Evolutionary conservation across 1,284 basidiomycete species (phyloP).

Genomic region (Leccinum pachyderme): DNA sequence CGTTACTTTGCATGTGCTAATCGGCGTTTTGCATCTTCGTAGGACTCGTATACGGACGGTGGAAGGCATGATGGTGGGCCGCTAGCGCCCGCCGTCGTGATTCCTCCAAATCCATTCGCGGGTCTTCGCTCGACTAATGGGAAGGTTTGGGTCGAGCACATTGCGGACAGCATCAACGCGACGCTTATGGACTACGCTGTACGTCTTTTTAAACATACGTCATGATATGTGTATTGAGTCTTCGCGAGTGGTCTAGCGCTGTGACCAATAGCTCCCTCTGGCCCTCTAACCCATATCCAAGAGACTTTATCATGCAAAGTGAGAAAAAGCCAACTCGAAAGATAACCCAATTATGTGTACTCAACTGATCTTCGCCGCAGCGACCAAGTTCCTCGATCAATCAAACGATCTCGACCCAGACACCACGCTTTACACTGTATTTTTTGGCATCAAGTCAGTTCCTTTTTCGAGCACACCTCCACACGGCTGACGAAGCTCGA

Average conservation of each 20-base stretch:
- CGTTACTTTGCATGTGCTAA: background rate
- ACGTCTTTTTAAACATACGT: background rate
- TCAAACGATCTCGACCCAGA: slow-evolving; percentile 26
- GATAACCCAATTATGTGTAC: background rate
- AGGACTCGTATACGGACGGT: slow-evolving; percentile 37
- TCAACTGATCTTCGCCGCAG: slow-evolving; percentile 9
- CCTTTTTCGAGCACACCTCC: background rate
- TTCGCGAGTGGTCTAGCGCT: slow-evolving; percentile 33
- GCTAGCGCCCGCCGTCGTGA: slow-evolving; percentile 34
- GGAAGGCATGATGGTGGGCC: slow-evolving; percentile 36
- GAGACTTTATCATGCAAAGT: slow-evolving; percentile 39
- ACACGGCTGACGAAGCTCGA: slow-evolving; percentile 12
- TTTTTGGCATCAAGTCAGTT: slow-evolving; percentile 40
- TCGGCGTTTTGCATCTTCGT: background rate
- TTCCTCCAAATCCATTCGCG: slow-evolving; percentile 32
- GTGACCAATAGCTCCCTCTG: slow-evolving; percentile 36
- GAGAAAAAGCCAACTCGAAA: background rate
- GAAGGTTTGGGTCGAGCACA: slow-evolving; percentile 34
- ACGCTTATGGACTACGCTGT: slow-evolving; percentile 30
- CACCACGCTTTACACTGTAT: slow-evolving; percentile 35
- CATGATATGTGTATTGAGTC: background rate
- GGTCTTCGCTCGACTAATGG: slow-evolving; percentile 39
- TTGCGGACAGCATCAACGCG: slow-evolving; percentile 24
- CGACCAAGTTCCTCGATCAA: slow-evolving; percentile 27
- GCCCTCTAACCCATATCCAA: slow-evolving; percentile 36